phyloP scores from a whole-genome alignment of 352 stramenopile genomes.

The Pythium dissotocum region DNA sequence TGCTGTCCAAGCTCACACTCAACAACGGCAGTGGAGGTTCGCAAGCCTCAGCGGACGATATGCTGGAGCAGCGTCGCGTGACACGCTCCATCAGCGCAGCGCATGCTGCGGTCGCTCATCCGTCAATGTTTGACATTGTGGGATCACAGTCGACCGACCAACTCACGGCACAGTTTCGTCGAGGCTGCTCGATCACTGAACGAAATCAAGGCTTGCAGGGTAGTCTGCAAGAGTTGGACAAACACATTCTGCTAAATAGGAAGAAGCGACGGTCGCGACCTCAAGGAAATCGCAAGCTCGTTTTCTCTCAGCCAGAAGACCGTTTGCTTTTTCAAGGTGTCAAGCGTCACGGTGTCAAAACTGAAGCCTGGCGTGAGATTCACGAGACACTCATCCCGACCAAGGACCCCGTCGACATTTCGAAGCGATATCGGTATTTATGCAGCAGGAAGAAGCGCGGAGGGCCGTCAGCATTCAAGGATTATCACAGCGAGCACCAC shows the following conservation, averaged over 20 bases:
- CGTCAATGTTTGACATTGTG: slow-evolving; percentile 87
- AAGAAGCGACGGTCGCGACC: slow-evolving; percentile 29
- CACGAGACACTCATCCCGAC: slow-evolving; percentile 59
- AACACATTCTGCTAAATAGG: slow-evolving; percentile 48
- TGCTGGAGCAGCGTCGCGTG: slow-evolving; percentile 50
- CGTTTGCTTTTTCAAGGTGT: slow-evolving; percentile 63
- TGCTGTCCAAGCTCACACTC: slow-evolving; percentile 62
- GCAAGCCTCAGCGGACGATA: slow-evolving; percentile 7
- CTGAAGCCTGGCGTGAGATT: slow-evolving; percentile 66
- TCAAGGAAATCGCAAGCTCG: slow-evolving; percentile 7
- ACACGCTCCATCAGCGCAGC: slow-evolving; percentile 78
- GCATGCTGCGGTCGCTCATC: slow-evolving; percentile 74
- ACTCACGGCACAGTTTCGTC: slow-evolving; percentile 47
- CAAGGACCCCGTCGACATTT: slow-evolving; percentile 50
- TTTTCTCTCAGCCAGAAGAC: slow-evolving; percentile 64
- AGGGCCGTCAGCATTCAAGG: slow-evolving; percentile 59
- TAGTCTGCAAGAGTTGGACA: slow-evolving; percentile 71
- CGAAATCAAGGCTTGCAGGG: slow-evolving; percentile 53
- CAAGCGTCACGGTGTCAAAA: slow-evolving; percentile 55
- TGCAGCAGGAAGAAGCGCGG: slow-evolving; percentile 47
- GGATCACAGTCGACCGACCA: slow-evolving; percentile 60
- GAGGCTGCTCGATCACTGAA: slow-evolving; percentile 47
- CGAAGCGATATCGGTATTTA: slow-evolving; percentile 73
- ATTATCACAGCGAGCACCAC: slow-evolving; percentile 45
- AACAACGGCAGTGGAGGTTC: slow-evolving; percentile 5